Evolutionary conservation across 2,329 filamentous ascomycete genomes (phyloP), one percentile per base, ranked within the genome.

Genomic region (Pleoardoris graminearum): DNA sequence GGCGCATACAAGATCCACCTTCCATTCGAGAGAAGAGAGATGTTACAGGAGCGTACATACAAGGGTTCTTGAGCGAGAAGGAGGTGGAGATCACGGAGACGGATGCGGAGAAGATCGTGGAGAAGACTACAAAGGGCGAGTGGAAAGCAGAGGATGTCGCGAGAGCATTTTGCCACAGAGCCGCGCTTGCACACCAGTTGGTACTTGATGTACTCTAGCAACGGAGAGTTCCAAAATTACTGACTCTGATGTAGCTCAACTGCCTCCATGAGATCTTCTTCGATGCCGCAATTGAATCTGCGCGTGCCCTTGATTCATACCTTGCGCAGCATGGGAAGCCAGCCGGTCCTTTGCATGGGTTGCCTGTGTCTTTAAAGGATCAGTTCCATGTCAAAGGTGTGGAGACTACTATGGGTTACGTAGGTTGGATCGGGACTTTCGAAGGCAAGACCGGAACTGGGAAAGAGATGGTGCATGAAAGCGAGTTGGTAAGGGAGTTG

Each of bases 341-440:
- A 0, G 58, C 75, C 1, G 78, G 78, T 1, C 71, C 74, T 1
- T 67, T 80, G 0, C 77, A 80, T 51, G 78, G 78, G 2, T 62
- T 80, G 1, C 78, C 78, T 6, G 62, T 80, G 16, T 75, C 71
- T n/a, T 58, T 80, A 16, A 80, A 80, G 52, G 78, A 80, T 47
- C 77, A 79, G 39, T 79, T 80, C 59, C 78, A 79, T 36, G 75
- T 80, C 55, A 75, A 74, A 37, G 74, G 65, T 33, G 74, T 78
- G 2, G 77, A 79, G 30, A 79, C 76, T 1, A 68, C 65, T 2
- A 78, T 87, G 83, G 85, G 84, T 7, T 87, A 86, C 57, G 76
- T 86, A 8, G 83, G 84, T 12, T 86, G 84, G 84, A 82, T 87
- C 10, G 80, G 78, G 5, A 86, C 82, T 0, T 86, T 85, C 59